Conservation (phyloP, 495 filamentous ascomycete species). For the Haplographium delicatum region DNA sequence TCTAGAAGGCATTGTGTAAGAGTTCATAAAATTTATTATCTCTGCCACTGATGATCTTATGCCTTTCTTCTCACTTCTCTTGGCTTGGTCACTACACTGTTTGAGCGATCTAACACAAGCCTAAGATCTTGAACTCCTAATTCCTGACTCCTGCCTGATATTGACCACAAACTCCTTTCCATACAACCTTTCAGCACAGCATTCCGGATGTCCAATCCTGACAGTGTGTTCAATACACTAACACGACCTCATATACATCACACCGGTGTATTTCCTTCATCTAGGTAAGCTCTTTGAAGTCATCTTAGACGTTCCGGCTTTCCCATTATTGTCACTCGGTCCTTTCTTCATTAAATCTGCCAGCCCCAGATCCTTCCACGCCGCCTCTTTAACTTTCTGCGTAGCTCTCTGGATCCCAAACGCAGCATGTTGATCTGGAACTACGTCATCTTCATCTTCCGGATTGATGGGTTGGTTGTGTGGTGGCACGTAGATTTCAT, state of each 20-base stretch:
- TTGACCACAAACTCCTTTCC: neutral
- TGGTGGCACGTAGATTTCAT: conserved; percentile 83
- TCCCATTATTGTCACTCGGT: conserved; percentile 32
- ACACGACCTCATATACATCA: no score
- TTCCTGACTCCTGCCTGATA: no score
- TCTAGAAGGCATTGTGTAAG: conserved; percentile 4
- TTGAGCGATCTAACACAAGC: no score
- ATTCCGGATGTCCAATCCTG: no score
- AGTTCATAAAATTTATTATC: neutral
- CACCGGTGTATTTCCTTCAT: no score
- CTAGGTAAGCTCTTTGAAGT: conserved; percentile 40
- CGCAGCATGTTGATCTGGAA: conserved; percentile 94
- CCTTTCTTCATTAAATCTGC: conserved; percentile 61
- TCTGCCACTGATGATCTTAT: neutral
- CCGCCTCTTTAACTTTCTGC: conserved; percentile 60
- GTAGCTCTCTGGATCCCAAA: conserved; percentile 91
- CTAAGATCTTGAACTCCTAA: no score
- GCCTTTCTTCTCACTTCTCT: neutral
- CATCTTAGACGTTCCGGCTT: conserved; percentile 16
- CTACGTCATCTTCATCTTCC: conserved; percentile 96
- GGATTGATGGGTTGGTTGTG: conserved; percentile 92
- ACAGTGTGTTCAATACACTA: no score
- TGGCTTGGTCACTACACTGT: no score
- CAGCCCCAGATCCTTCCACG: conserved; percentile 85
- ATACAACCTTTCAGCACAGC: no score